These are phyloP conservation scores for Tetracladium setigerum DNA, from an alignment of 495 filamentous ascomycete species.

Conservation along the genomic window DNA sequence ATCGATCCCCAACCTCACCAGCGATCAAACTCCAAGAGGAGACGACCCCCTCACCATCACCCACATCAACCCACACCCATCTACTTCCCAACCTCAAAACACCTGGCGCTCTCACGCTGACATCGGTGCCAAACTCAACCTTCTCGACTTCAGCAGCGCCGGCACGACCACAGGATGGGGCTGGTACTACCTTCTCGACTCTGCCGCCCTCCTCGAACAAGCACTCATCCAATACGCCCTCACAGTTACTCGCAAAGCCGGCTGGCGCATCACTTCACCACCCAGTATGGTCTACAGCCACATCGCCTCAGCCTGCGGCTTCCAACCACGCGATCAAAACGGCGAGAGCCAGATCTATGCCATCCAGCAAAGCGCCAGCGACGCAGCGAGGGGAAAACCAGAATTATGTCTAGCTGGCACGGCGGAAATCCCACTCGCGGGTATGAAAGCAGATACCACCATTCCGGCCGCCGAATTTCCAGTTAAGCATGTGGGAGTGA, in stretches of 20 bases:
- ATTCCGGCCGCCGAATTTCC: conserved; percentile 60
- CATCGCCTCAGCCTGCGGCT: conserved; percentile 84
- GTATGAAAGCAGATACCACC: conserved; percentile 70
- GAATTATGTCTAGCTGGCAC: conserved; percentile 73
- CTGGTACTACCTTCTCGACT: conserved; percentile 90
- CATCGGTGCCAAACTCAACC: conserved; percentile 68
- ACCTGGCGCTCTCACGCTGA: conserved; percentile 66
- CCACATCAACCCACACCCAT: conserved; percentile 70
- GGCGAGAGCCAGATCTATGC: conserved; percentile 87
- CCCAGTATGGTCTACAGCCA: conserved; percentile 90
- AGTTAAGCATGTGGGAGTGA: conserved; percentile 70
- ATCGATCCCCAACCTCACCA: conserved; percentile 81
- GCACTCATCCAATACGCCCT: conserved; percentile 85
- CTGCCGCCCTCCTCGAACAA: conserved; percentile 85
- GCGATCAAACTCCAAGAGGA: conserved; percentile 65
- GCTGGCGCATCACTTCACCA: conserved; percentile 71
- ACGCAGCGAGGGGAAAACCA: conserved; percentile 53
- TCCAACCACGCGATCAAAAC: conserved; percentile 83
- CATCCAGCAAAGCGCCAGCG: conserved; percentile 53
- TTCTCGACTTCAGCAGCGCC: conserved; percentile 80
- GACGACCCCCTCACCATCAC: conserved; percentile 46
- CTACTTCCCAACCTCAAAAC: conserved; percentile 34
- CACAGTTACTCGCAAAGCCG: conserved; percentile 46
- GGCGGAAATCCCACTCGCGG: conserved; percentile 90
- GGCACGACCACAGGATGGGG: conserved; percentile 83